A percentile compares a stretch with the other conserved stretches of the same genome.
phyloP scores from a whole-genome alignment of 2,329 filamentous ascomycete genomes.

The Gyromitra esculenta region DNA sequence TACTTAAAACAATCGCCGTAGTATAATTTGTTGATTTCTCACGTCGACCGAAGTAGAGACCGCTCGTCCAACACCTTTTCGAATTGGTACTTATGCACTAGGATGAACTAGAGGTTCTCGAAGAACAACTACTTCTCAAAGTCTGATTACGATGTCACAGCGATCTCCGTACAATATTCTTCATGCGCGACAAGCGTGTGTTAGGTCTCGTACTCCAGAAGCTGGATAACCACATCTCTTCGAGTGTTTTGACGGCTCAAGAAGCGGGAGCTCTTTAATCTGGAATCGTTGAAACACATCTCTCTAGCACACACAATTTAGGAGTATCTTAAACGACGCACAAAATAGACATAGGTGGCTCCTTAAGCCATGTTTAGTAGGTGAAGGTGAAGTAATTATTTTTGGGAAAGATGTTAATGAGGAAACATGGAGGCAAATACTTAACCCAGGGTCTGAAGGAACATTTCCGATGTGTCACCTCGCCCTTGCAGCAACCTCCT shows the following conservation, averaged over 20 bases:
- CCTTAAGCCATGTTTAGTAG: slow-evolving; percentile 61
- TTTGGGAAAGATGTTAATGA: slow-evolving; percentile 61
- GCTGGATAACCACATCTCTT: slow-evolving; percentile 57
- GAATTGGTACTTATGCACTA: slow-evolving; percentile 58
- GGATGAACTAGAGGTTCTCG: slow-evolving; percentile 59
- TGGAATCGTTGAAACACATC: slow-evolving; percentile 60
- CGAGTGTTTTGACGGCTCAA: slow-evolving; percentile 56
- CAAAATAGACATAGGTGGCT: slow-evolving; percentile 57
- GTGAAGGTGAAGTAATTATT: slow-evolving; percentile 61
- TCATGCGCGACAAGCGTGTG: slow-evolving; percentile 63
- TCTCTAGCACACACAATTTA: slow-evolving; percentile 58
- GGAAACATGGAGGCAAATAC: slow-evolving; percentile 58
- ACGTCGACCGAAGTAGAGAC: too few relatives aligned
- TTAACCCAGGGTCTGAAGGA: neutral
- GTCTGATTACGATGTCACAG: slow-evolving; percentile 61
- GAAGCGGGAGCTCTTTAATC: slow-evolving; percentile 58
- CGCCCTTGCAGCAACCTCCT: neutral
- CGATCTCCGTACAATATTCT: slow-evolving; percentile 61
- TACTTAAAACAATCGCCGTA: too few relatives aligned
- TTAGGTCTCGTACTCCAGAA: slow-evolving; percentile 61
- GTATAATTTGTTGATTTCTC: too few relatives aligned
- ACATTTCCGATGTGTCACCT: neutral
- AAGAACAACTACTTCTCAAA: slow-evolving; percentile 59
- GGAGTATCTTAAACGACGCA: slow-evolving; percentile 42
- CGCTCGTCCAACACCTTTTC: too few relatives aligned